These are phyloP conservation scores for Pythium chondricola DNA, from an alignment of 352 stramenopile genomes.

Conservation along the genomic window DNA sequence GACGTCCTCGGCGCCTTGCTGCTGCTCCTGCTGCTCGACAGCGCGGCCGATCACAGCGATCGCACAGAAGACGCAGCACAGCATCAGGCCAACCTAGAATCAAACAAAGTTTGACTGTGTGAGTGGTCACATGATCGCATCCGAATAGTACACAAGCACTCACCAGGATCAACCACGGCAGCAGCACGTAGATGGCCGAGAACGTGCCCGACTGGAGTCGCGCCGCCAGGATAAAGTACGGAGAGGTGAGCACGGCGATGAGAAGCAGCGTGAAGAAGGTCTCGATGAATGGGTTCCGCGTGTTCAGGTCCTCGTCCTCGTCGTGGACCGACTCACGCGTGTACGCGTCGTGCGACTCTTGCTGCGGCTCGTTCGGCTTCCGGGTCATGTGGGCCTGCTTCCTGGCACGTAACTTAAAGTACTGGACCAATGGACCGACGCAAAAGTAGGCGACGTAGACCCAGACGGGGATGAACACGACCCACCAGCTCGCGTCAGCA, in stretches of 20 bases:
- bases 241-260: constrained; percentile 45
- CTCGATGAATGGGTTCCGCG: constrained; percentile 53
- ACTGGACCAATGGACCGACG: constrained; percentile 43
- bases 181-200: constrained; percentile 73
- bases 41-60: constrained; percentile 66
- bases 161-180: constrained; percentile 64
- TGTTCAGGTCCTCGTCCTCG: constrained; percentile 51
- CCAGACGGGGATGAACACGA: constrained; percentile 77
- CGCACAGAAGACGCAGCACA: constrained; percentile 75
- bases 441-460: constrained; percentile 63
- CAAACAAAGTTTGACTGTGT: neutral
- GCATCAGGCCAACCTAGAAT: constrained; percentile 49
- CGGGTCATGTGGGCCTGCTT: constrained; percentile 26
- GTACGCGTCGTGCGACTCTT: constrained; percentile 60
- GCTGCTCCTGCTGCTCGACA: constrained; percentile 31
- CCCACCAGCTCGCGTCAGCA: constrained; percentile 61
- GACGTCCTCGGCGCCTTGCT: constrained; percentile 29
- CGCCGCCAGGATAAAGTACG: constrained; percentile 75
- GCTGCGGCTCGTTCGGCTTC: constrained; percentile 21
- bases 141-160: constrained; percentile 1
- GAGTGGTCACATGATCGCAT: neutral
- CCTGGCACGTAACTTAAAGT: constrained; percentile 40
- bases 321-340: constrained; percentile 64
- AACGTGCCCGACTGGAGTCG: constrained; percentile 65
- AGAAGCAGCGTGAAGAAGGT: constrained; percentile 39